Evolutionary conservation across 176 grass and related monocot species (phyloP), one percentile per base, ranked within the genome.

Genomic region (Phragmites australis): DNA sequence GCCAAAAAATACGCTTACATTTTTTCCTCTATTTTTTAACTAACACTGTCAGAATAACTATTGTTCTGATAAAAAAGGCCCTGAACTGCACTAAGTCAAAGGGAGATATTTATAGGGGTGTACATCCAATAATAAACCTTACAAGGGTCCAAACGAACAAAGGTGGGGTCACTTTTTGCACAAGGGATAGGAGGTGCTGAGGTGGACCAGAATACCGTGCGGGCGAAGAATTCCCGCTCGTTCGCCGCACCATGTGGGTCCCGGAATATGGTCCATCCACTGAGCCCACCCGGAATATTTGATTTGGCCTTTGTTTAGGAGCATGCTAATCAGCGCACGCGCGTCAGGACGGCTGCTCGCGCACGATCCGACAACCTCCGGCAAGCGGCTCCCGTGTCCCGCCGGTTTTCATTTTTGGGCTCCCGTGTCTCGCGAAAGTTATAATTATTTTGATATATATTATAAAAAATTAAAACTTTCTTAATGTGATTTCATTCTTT

Each of bases 191-290:
- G 16, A 32, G 69, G 18, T 52, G 65, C 44, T 62, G 83, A 78
- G 42, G 74, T 71, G 83, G 65, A 78, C 72, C 41, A 42, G 72
- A 54, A 26, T 73, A 67, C 68, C 76, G 69, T 80, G 60, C n/a
- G n/a, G 9, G 50, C 15, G 29, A 75, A 67, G 84, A 37, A 81
- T 75, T 86, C 84, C 39, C 63, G 22, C 34, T 30, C 49, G 14
- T 6, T 23, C 1, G 48, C 46, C 70, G 34, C 46, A 53, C 1
- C 25, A 32, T 21, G 23, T 43, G 45, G 81, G 57, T n/a, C 57
- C 44, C 40, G 1, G 26, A 4, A 15, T 32, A 11, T n/a, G 42
- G 42, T 0, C 13, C 72, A n/a, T 26, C 16, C 1, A 1, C 9
- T 19, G 55, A 9, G n/a, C 15, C 48, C 18, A 55, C 52, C 4